phyloP scores from a whole-genome alignment of 306 rosid genomes.

The Dryas octopetala region DNA sequence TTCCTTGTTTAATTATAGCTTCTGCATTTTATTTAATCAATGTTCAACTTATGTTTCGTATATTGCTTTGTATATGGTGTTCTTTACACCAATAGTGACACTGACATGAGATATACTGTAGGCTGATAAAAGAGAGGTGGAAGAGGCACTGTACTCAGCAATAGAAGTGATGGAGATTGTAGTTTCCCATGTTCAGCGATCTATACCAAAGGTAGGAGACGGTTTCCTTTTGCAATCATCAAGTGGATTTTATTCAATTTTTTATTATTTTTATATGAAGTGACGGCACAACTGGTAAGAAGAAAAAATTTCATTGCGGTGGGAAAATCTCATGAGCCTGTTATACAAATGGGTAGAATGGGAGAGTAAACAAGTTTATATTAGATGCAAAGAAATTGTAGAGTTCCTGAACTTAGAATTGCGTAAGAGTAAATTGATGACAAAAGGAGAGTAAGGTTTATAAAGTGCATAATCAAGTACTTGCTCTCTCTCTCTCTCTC shows the following conservation, averaged over 20 bases:
- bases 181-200: slow-evolving; percentile 47
- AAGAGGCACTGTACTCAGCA: slow-evolving; percentile 67
- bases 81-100: slow-evolving; percentile 2
- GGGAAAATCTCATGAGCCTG: slow-evolving; percentile 1
- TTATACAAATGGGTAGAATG: slow-evolving; percentile 1
- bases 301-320: background rate
- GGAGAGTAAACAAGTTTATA: background rate
- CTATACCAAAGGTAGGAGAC: slow-evolving; percentile 54
- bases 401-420: background rate
- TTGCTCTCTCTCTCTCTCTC: background rate
- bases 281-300: background rate
- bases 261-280: background rate
- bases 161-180: slow-evolving; percentile 54
- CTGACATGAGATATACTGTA: slow-evolving; percentile 30
- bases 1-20: slow-evolving; percentile 17
- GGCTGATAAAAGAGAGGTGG: slow-evolving; percentile 62
- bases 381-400: background rate
- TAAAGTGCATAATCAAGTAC: background rate
- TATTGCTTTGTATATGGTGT: background rate
- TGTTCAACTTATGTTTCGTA: slow-evolving; percentile 14
- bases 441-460: background rate
- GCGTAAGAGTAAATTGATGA: background rate
- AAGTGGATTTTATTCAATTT: background rate
- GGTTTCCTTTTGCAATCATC: background rate
- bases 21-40: background rate